Evolutionary conservation across 768 basidiomycete species (phyloP).

Genomic region (Phylloporus arenicola): DNA sequence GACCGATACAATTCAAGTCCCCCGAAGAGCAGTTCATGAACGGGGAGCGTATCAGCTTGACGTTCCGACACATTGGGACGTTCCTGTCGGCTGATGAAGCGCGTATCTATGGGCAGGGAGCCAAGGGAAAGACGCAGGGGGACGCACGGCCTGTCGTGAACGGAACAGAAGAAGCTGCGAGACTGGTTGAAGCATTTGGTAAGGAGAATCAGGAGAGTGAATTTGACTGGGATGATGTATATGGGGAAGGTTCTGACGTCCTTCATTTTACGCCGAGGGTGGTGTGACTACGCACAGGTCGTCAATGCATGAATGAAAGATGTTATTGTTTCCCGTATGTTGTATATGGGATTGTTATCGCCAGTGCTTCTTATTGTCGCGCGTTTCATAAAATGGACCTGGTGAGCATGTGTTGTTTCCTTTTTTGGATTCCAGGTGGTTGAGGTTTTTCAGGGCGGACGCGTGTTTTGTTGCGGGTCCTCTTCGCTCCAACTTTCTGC

Average conservation of each 20-base stretch:
- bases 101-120: conserved; percentile 71
- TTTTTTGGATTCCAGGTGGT: conserved; percentile 25
- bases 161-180: conserved; percentile 44
- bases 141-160: conserved; percentile 50
- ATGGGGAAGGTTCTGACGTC: conserved; percentile 68
- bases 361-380: not conserved
- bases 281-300: conserved; percentile 17
- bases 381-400: conserved; percentile 13
- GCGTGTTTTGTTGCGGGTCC: conserved; percentile 23
- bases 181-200: conserved; percentile 61
- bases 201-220: conserved; percentile 64
- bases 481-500: conserved; percentile 22
- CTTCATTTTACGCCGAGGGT: conserved; percentile 43
- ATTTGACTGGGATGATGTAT: conserved; percentile 64
- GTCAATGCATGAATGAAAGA: conserved; percentile 18
- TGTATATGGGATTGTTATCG: conserved; percentile 3
- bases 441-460: conserved; percentile 32
- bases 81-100: conserved; percentile 51
- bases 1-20: conserved; percentile 48
- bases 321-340: conserved; percentile 13
- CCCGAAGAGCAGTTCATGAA: conserved; percentile 46
- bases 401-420: conserved; percentile 30
- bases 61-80: conserved; percentile 74
- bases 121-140: conserved; percentile 53
- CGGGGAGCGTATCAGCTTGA: conserved; percentile 74